These are phyloP conservation scores for Beauveria sp. DNA, from an alignment of 2,329 filamentous ascomycete species.

Conservation along the genomic window DNA sequence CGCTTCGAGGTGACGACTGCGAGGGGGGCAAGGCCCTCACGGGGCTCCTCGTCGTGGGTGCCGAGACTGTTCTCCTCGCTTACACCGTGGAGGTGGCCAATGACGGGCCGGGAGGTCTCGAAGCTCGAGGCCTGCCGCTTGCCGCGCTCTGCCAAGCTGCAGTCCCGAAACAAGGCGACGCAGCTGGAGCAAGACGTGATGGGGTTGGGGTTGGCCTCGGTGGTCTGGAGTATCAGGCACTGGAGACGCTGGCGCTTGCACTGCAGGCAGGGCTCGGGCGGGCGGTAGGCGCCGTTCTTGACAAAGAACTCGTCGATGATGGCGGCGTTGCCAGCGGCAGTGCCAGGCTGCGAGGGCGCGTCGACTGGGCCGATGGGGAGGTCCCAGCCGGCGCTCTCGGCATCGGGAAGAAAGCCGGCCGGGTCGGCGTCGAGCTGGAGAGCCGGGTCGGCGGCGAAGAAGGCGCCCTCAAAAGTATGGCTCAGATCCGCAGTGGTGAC, in stretches of 20 bases:
- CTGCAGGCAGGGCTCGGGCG: constrained; percentile 34
- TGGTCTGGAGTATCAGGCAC: constrained; percentile 40
- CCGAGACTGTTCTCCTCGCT: constrained; percentile 27
- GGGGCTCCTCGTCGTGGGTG: not conserved
- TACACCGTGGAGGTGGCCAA: constrained; percentile 41
- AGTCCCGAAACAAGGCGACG: constrained; percentile 41
- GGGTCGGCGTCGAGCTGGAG: not conserved
- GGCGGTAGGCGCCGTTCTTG: constrained; percentile 33
- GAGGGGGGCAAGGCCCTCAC: not conserved
- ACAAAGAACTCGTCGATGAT: constrained; percentile 30
- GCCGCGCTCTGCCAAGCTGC: constrained; percentile 36
- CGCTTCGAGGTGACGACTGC: constrained; percentile 21
- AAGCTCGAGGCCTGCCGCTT: constrained; percentile 38
- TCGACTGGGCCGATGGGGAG: not conserved
- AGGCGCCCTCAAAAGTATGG: constrained; percentile 1
- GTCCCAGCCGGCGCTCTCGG: not conserved
- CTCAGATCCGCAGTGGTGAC: not conserved
- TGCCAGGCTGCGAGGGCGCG: not conserved
- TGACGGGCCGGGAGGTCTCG: constrained; percentile 38
- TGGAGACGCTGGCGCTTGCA: constrained; percentile 37
- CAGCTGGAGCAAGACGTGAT: constrained; percentile 41
- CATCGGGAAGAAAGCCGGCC: not conserved
- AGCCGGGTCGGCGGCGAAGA: not conserved
- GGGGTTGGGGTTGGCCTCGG: constrained; percentile 40
- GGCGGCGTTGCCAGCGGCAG: constrained; percentile 10